These are phyloP conservation scores for Debaryomyces robertsiae DNA, from an alignment of 1,139 yeast species.

Conservation along the genomic window DNA sequence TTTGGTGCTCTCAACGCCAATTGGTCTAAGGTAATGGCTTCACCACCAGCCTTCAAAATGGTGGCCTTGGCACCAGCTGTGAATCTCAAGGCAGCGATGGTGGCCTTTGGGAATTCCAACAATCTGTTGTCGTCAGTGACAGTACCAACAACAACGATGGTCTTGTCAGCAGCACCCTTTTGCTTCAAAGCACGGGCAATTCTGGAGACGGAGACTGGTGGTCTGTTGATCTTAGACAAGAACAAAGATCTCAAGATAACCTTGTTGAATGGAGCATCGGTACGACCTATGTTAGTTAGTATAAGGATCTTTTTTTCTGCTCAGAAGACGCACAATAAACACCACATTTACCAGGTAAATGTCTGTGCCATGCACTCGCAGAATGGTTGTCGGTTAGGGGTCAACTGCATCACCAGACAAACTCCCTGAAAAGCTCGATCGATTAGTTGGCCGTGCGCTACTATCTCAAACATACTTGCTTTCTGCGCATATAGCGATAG, in stretches of 20 bases:
- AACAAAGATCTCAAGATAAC: conserved; percentile 90
- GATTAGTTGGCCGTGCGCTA: background rate
- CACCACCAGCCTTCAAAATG: conserved; percentile 99
- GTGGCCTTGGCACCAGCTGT: conserved; percentile 99
- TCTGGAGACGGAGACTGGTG: conserved; percentile 97
- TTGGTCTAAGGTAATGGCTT: conserved; percentile 98
- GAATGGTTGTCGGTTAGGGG: conserved; percentile 28
- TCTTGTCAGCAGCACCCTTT: conserved; percentile 87
- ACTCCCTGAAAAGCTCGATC: background rate
- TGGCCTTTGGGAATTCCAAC: conserved; percentile 91
- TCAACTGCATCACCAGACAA: conserved; percentile 10
- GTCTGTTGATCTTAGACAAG: conserved; percentile 98
- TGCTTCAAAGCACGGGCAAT: conserved; percentile 80
- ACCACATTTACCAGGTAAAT: conserved; percentile 15
- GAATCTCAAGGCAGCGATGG: conserved; percentile 99
- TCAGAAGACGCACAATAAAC: conserved; percentile 57
- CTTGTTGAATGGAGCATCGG: conserved; percentile 98
- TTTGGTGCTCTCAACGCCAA: conserved; percentile 99
- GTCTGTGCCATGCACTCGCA: conserved; percentile 56
- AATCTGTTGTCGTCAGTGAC: conserved; percentile 98
- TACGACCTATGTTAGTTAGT: conserved; percentile 79
- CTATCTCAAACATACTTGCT: no score
- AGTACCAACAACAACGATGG: conserved; percentile 98
- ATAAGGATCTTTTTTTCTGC: conserved; percentile 47
- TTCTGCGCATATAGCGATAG: background rate